phyloP scores from a whole-genome alignment of 345 rosid genomes.

The Arabidopsis arenosa region DNA sequence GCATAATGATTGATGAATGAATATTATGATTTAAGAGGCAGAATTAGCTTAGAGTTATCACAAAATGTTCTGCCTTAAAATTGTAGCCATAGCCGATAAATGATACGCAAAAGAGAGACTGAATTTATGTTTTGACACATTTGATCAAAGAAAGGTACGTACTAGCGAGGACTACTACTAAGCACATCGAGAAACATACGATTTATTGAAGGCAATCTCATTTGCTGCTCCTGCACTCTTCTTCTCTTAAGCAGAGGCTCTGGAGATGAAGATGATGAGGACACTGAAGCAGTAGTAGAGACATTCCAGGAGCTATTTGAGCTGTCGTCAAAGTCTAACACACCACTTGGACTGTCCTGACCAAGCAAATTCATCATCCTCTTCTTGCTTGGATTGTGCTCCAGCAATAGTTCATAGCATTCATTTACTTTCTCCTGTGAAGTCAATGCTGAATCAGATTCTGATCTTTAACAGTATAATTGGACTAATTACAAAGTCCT shows the following conservation, averaged over 20 bases:
- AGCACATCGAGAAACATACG: slow-evolving; percentile 67
- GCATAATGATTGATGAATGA: not conserved
- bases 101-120: slow-evolving; percentile 20
- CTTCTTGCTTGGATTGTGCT: slow-evolving; percentile 52
- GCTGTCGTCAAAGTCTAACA: slow-evolving; percentile 63
- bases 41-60: slow-evolving; percentile 24
- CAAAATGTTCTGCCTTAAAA: slow-evolving; percentile 28
- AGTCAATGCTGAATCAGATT: slow-evolving; percentile 24
- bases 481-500: not conserved
- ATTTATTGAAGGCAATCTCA: slow-evolving; percentile 64
- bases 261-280: slow-evolving; percentile 50
- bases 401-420: slow-evolving; percentile 67
- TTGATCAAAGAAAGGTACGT: slow-evolving; percentile 35
- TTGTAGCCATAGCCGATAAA: slow-evolving; percentile 6
- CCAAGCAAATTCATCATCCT: slow-evolving; percentile 51
- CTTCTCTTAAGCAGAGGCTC: slow-evolving; percentile 65
- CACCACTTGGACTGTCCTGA: slow-evolving; percentile 64
- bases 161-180: slow-evolving; percentile 74
- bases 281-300: slow-evolving; percentile 54
- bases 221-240: slow-evolving; percentile 69
- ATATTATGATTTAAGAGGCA: slow-evolving; percentile 3
- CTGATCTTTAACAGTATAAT: not conserved
- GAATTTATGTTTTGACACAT: slow-evolving; percentile 29
- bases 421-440: slow-evolving; percentile 64
- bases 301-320: slow-evolving; percentile 58